Evolutionary conservation across 2,329 filamentous ascomycete species (phyloP), one percentile per base, ranked within the genome.

Genomic region (Phaeomoniella chlamydospora): DNA sequence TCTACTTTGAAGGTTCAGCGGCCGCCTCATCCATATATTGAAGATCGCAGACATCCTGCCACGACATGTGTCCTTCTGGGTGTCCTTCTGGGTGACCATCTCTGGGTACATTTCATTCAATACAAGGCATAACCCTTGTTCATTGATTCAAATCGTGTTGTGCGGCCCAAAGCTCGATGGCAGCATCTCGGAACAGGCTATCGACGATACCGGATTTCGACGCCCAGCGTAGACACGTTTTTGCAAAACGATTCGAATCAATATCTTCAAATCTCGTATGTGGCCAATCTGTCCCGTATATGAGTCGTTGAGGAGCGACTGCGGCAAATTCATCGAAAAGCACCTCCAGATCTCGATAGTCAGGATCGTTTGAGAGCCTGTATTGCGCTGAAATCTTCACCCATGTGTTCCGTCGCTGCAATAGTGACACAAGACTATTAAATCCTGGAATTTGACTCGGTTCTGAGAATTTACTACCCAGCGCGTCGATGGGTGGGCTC

Each of bases 211-310:
- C 13, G 14, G 43, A 42, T 12, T 16, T 31, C 2, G 35, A 39
- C 43, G 69, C 73, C 62, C 70, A 69, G 11, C 65, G 56, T 37
- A 77, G 48, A 34, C 71, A 68, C 36, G 53, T 58, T 39, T 72
- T 60, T 17, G 73, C 60, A 48, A 70, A 77, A 0, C 65, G 66
- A 33, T 50, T 56, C 15, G 75, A 68, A 45, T 77, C 65, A 2
- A 74, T 43, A 2, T 65, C 65, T 15, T 74, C 67, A 40, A 70
- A 77, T 10, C 73, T 58, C 3, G 74, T 78, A 49, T 77, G 72
- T 14, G 74, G 74, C 74, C 73, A 77, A 45, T 77, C 73, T 0
- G 70, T 73, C 1, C 70, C 72, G 49, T 73, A 77, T 0, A 77
- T 62, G 6, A 72, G 56, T 12, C 62, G 56, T 15, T 60, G 51